Conservation (phyloP, 805 yeast genomes). For the Lipomyces yamadae region DNA sequence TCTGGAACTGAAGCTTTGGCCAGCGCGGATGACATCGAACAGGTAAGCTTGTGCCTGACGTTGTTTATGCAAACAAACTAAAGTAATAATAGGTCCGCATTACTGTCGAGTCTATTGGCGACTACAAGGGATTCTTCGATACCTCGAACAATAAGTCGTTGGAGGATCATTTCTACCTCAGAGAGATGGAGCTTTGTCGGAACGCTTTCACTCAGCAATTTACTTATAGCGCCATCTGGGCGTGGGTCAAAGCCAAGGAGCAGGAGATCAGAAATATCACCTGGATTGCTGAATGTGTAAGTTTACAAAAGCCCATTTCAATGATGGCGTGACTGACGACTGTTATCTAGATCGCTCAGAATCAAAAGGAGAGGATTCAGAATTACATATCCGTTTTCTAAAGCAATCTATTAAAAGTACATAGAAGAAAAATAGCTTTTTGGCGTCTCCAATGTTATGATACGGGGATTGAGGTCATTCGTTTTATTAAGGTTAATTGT, state of each 20-base stretch:
- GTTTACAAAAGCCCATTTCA: not conserved
- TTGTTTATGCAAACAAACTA: not conserved
- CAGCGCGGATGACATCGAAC: conserved; percentile 82
- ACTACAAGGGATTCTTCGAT: conserved; percentile 52
- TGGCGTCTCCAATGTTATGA: conserved; percentile 1
- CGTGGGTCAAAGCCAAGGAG: conserved; percentile 94
- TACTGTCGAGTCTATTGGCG: conserved; percentile 42
- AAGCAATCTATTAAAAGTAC: not conserved
- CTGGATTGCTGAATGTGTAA: conserved; percentile 96
- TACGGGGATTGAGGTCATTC: conserved; percentile 1
- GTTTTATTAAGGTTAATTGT: not conserved
- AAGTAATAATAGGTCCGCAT: conserved; percentile 33
- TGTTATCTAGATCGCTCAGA: conserved; percentile 73
- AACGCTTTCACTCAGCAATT: conserved; percentile 91
- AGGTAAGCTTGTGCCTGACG: conserved; percentile 55
- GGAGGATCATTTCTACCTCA: conserved; percentile 91
- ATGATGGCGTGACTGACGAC: not conserved
- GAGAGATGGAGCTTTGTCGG: conserved; percentile 90
- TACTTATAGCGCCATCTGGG: conserved; percentile 88
- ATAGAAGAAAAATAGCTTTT: not conserved
- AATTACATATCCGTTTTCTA: conserved; percentile 87
- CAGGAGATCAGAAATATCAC: conserved; percentile 96
- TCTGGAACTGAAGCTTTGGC: conserved; percentile 67
- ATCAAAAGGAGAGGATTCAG: conserved; percentile 91
- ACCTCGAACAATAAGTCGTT: conserved; percentile 58